phyloP scores from a whole-genome alignment of 176 grass and related monocot species.

The Elaeis guineensis region DNA sequence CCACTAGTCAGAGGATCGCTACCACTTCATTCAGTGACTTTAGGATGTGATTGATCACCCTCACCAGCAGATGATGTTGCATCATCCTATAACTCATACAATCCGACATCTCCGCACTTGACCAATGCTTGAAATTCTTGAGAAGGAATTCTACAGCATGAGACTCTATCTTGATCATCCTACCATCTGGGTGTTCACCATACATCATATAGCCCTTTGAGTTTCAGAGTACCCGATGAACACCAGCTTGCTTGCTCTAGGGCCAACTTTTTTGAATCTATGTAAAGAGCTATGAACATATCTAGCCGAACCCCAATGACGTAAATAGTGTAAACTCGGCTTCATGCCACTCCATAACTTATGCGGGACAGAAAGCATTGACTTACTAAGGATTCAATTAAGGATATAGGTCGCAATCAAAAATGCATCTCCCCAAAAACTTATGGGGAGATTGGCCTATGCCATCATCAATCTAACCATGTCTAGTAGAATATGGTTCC shows the following conservation, averaged over 20 bases:
- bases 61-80: neutral
- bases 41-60: neutral
- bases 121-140: too few relatives aligned
- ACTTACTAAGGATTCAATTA: neutral
- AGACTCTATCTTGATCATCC: too few relatives aligned
- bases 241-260: neutral
- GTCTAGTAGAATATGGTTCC: neutral
- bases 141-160: too few relatives aligned
- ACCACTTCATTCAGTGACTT: neutral
- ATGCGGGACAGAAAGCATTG: too few relatives aligned
- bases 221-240: neutral
- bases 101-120: too few relatives aligned
- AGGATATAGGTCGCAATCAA: neutral
- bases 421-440: neutral
- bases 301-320: too few relatives aligned
- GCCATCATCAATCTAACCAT: neutral
- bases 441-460: neutral
- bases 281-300: too few relatives aligned
- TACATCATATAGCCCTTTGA: too few relatives aligned
- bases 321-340: too few relatives aligned
- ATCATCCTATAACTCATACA: neutral
- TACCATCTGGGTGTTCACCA: too few relatives aligned
- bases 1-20: neutral
- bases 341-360: too few relatives aligned
- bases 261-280: neutral